These are phyloP conservation scores for Salvia rosmarinus DNA, from an alignment of 257 asterid genomes.

Conservation along the genomic window DNA sequence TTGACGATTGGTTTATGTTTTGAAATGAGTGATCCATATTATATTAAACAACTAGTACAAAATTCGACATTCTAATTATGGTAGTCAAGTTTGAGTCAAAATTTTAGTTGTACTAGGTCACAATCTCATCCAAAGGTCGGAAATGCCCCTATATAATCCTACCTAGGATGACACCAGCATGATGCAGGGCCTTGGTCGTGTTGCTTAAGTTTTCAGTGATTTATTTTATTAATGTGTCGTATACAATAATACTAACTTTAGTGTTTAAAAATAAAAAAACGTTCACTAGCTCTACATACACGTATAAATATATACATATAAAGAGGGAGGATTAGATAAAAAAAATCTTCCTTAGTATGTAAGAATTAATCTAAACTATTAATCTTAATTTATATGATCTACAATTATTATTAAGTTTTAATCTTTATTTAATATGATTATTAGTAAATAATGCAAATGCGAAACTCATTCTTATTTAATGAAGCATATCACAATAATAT, in stretches of 20 bases:
- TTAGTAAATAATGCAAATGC: neutral
- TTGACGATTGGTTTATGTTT: constrained; percentile 8
- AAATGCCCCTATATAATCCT: constrained; percentile 22
- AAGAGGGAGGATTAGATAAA: too few relatives aligned
- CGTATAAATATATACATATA: too few relatives aligned
- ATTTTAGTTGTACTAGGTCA: neutral
- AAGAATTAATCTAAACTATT: too few relatives aligned
- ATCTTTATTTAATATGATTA: too few relatives aligned
- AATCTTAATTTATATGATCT: too few relatives aligned
- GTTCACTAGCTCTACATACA: too few relatives aligned
- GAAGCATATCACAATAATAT: neutral
- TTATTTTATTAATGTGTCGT: neutral
- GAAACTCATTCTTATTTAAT: neutral
- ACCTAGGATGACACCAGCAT: constrained; percentile 23
- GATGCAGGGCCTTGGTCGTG: constrained; percentile 9
- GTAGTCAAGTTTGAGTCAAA: constrained; percentile 15
- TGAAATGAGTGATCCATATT: neutral
- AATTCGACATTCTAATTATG: constrained; percentile 7
- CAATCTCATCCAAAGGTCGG: neutral
- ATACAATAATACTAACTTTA: too few relatives aligned
- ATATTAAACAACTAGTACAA: neutral
- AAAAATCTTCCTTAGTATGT: too few relatives aligned
- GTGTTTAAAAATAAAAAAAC: too few relatives aligned
- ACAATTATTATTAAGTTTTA: too few relatives aligned
- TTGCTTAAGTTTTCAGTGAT: neutral